Evolutionary conservation across 2,329 filamentous ascomycete genomes (phyloP), one percentile per base, ranked within the genome.

Genomic region (Cercospora berteroae): DNA sequence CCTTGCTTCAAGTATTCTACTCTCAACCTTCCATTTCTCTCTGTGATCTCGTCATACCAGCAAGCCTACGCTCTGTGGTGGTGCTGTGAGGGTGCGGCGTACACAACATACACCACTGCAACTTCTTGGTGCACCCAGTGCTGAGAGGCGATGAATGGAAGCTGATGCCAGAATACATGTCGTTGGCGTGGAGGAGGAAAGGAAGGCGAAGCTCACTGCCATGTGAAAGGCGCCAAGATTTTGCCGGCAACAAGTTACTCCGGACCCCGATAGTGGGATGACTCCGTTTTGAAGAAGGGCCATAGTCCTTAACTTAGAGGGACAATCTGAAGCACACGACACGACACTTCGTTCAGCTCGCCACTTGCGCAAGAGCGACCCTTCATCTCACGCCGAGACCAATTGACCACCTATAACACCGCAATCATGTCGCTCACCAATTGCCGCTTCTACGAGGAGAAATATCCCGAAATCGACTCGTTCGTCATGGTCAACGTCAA

Each of bases 401-500:
- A 7, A 8, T 56, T 23, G 20, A 31, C 25, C 25, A 18, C 18
- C 42, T 12, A 64, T 56, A 65, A 39, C 9, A 72, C 83, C 84
- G 84, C 86, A 87, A 91, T 80, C 77, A 96, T 96, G 92, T 96
- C 93, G 83, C 89, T 96, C 85, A 95, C 92, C 80, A 96, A 96
- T 84, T 96, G 92, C 83, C 93, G 93, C 78, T 97, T 96, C 83
- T 97, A 97, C 81, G 93, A 97, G 87, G 93, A 97, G 84, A 96
- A 96, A 83, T 97, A 91, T 79, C 93, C 93, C 67, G 95, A 98
- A 87, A 94, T 99, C 80, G 95, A 99, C 84, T 96, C 93, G 86
- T 98, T 97, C 83, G 96, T 99, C 80, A 99, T 99, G 95, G 95
- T 99, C 81, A 99, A 98, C 83, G 95, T 98, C 77, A 96, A 97